phyloP scores from a whole-genome alignment of 2,329 filamentous ascomycete species.

The Colletotrichum liriopes region DNA sequence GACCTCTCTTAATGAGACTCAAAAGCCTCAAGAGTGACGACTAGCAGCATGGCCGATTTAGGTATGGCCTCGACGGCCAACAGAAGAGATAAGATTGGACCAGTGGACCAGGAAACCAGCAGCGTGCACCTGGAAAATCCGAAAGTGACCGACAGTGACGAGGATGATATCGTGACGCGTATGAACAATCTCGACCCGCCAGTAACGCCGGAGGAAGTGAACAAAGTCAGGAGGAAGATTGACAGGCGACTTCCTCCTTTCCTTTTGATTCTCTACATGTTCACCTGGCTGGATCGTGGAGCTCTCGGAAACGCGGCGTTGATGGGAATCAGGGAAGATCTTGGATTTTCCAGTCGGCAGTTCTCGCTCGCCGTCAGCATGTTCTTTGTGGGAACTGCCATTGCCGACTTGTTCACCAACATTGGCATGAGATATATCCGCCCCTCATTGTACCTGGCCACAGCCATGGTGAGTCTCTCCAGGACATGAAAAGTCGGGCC shows the following conservation, averaged over 20 bases:
- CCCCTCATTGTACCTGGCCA: constrained; percentile 31
- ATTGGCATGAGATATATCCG: constrained; percentile 36
- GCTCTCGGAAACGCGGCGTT: constrained; percentile 45
- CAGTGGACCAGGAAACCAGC: constrained; percentile 11
- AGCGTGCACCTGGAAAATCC: background rate
- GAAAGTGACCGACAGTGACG: background rate
- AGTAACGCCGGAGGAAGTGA: constrained; percentile 36
- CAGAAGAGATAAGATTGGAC: background rate
- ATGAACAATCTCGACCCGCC: constrained; percentile 43
- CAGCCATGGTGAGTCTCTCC: constrained; percentile 24
- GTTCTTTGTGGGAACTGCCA: constrained; percentile 43
- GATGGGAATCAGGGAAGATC: constrained; percentile 44
- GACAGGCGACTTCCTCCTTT: constrained; percentile 41
- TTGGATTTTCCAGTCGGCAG: constrained; percentile 43
- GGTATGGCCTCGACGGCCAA: background rate
- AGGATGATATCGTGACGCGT: constrained; percentile 37
- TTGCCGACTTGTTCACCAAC: constrained; percentile 34
- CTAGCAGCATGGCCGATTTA: background rate
- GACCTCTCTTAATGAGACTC: background rate
- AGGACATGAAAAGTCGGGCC: background rate
- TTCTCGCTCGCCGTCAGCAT: constrained; percentile 47
- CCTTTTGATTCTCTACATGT: constrained; percentile 39
- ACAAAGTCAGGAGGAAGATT: constrained; percentile 43
- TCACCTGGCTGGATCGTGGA: constrained; percentile 40
- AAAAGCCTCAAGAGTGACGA: too few relatives aligned